Conservation (phyloP, 2,329 filamentous ascomycete species). For the Zalaria obscura region DNA sequence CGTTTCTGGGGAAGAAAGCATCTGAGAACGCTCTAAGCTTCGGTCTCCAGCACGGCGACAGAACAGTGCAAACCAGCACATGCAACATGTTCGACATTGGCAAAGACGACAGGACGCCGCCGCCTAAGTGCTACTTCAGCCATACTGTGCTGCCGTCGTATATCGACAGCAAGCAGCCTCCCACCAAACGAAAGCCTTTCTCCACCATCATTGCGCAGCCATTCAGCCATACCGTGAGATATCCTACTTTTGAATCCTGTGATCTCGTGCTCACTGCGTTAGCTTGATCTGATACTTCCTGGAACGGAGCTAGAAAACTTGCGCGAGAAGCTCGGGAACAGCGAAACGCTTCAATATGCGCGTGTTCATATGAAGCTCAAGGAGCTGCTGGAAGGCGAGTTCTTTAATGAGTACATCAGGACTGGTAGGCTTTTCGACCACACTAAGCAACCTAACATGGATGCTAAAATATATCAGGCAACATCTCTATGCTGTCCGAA, state of each 20-base stretch:
- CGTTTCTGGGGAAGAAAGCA: too few species aligned
- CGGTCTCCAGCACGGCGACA: too few species aligned
- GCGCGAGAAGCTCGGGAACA: background rate
- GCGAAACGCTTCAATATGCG: slow-evolving; percentile 38
- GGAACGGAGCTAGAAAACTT: background rate
- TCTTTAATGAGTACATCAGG: slow-evolving; percentile 79
- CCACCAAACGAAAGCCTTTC: slow-evolving; percentile 65
- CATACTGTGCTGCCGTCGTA: slow-evolving; percentile 52
- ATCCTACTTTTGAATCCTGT: background rate
- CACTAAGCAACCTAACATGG: background rate
- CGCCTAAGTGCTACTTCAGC: slow-evolving; percentile 57
- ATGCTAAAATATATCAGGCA: slow-evolving; percentile 35
- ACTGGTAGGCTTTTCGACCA: slow-evolving; percentile 35
- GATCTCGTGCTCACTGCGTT: background rate
- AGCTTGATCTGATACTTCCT: background rate
- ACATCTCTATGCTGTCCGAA: slow-evolving; percentile 72
- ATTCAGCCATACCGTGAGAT: slow-evolving; percentile 49
- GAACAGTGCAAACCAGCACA: too few species aligned
- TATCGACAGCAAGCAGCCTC: slow-evolving; percentile 55
- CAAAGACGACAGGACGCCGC: slow-evolving; percentile 6
- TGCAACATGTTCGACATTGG: slow-evolving; percentile 6
- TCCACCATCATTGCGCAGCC: slow-evolving; percentile 48
- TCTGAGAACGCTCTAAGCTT: too few species aligned
- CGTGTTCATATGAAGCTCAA: slow-evolving; percentile 59
- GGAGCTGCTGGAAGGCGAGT: slow-evolving; percentile 57